phyloP scores from a whole-genome alignment of 805 yeast species.

The Kregervanrija fluxuum region DNA sequence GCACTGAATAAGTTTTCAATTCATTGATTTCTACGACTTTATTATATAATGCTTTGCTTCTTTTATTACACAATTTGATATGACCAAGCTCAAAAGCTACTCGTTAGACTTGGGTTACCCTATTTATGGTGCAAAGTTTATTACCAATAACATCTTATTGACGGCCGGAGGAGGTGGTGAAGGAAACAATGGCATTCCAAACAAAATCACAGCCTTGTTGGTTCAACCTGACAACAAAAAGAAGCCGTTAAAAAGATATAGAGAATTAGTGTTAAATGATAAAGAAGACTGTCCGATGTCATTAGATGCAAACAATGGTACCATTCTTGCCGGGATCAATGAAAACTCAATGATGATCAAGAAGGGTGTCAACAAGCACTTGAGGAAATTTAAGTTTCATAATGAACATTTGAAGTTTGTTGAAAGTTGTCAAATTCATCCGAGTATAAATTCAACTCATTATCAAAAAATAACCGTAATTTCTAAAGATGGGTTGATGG shows the following conservation, averaged over 20 bases:
- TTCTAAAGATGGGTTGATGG: conserved; percentile 51
- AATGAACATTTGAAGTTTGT: conserved; percentile 56
- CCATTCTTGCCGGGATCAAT: conserved; percentile 70
- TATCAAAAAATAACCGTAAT: conserved; percentile 59
- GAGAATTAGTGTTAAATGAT: conserved; percentile 46
- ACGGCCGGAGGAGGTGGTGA: conserved; percentile 96
- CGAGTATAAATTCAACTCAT: conserved; percentile 42
- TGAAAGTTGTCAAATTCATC: conserved; percentile 51
- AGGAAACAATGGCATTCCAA: conserved; percentile 82
- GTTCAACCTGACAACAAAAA: conserved; percentile 46
- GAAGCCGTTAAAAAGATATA: conserved; percentile 44
- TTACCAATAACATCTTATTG: conserved; percentile 50
- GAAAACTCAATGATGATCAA: conserved; percentile 53
- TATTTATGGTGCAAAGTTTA: conserved; percentile 69
- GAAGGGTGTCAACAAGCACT: conserved; percentile 58
- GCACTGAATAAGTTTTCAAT: too few species aligned
- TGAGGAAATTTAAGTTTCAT: conserved; percentile 56
- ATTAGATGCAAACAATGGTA: conserved; percentile 47
- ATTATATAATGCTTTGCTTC: too few species aligned
- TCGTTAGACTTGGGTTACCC: conserved; percentile 55
- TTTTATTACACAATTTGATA: conserved; percentile 4
- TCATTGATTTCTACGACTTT: too few species aligned
- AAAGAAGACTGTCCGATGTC: conserved; percentile 88
- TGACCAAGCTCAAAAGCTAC: conserved; percentile 20
- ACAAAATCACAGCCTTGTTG: conserved; percentile 63